A percentile compares a stretch with the other conserved stretches of the same genome.
Evolutionary conservation across 169 alveolate species (phyloP).

Genomic region (Toxoplasma gondii): DNA sequence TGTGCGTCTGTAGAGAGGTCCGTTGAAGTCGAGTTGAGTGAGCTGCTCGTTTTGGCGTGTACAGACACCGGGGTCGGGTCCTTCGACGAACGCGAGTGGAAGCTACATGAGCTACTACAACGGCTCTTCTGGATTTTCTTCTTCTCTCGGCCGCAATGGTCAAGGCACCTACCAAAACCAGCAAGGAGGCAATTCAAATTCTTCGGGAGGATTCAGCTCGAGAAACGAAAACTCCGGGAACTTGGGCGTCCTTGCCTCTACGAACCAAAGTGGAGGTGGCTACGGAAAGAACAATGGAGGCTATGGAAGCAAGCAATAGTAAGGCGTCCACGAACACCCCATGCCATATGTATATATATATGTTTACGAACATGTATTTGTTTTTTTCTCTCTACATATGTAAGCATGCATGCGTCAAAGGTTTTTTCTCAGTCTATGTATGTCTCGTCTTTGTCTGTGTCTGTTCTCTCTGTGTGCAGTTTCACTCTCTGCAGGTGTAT

Average conservation of each 20-base stretch:
- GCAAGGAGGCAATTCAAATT: not conserved
- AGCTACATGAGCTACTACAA: not conserved
- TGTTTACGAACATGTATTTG: too few relatives aligned
- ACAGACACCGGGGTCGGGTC: not conserved
- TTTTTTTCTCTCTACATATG: too few relatives aligned
- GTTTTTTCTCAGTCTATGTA: too few relatives aligned
- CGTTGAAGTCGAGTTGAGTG: not conserved
- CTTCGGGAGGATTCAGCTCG: not conserved
- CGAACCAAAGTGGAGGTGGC: not conserved
- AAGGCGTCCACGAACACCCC: not conserved
- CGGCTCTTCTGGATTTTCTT: not conserved
- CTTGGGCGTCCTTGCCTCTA: not conserved
- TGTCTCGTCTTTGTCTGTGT: too few relatives aligned
- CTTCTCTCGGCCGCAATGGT: not conserved
- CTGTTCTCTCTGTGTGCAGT: too few relatives aligned
- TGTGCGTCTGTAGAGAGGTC: not conserved
- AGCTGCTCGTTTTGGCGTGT: not conserved
- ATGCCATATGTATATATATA: too few relatives aligned
- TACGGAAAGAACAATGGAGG: slow-evolving; percentile 10
- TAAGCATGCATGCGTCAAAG: too few relatives aligned
- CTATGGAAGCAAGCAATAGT: slow-evolving; percentile 6
- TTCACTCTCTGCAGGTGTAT: too few relatives aligned
- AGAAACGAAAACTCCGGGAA: not conserved
- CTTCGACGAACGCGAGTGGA: not conserved
- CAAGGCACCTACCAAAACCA: not conserved